Base-by-base conservation (phyloP, 129 eudicot genomes). In the Heracleum sosnowskyi region DNA sequence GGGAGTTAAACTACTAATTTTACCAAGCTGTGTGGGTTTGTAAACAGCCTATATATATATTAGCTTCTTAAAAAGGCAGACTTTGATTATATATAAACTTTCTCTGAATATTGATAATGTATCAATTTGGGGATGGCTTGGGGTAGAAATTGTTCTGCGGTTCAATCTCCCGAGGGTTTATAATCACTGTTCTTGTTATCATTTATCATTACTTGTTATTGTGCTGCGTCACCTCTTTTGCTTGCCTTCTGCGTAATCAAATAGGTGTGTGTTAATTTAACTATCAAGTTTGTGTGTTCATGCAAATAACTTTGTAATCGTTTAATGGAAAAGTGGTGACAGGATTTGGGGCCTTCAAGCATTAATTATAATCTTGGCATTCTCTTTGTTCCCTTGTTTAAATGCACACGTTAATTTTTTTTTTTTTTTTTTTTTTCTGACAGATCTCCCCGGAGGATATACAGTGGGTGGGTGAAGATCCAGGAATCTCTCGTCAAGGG, bases 361-460 rank as follows among this genome's bases (percentile, higher is more conserved):
- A 53, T 7, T n/a, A 24, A 53, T 22, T 24, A 4, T 57, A 57
- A 31, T 57, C 66, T 10, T 57, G 29, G 31, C 64, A 8, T 55
- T 55, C 13, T 29, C 36, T 11, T 63, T 63, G 37, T 63, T 28
- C 9, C 13, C 70, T 64, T 26, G 69, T 26, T 62, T 29, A 15
- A 29, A 1, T 64, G 16, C 8, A 28, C 71, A 28, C 7, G n/a
- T 9, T 7, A n/a, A 57, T 8, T 57, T 57, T n/a, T n/a, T n/a
- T 66, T 45, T 24, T 45, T 13, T 66, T 45, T 24, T 45, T 13
- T n/a, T 66, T 45, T 24, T 45, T 13, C 55, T 31, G 33, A 18
- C 83, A 94, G 97, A 94, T 94, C 69, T 87, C 98, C 76, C 93
- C 97, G 0, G 89, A 94, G 79, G 97, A 94, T 86, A 88, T 94